Base-by-base conservation (phyloP, 2,329 filamentous ascomycete genomes). In the Escovopsis weberi region DNA sequence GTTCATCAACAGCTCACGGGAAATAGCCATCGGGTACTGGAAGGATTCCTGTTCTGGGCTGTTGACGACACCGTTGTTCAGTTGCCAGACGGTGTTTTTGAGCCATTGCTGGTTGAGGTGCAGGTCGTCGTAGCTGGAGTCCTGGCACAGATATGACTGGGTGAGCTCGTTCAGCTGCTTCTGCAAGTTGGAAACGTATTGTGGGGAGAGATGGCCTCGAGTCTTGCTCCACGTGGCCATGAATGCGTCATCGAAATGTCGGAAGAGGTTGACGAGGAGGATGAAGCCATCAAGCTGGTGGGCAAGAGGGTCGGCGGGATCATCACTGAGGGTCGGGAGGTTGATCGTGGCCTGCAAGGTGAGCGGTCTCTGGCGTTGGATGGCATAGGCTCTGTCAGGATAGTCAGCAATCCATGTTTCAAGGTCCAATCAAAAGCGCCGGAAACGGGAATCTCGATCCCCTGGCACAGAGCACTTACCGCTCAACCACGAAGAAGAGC, bases 401-500 rank as follows among this genome's bases (percentile, higher is more conserved):
- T 12, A 9, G 23, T 37, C 23, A 37, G 35, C 35, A 12, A 23
- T 23, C 15, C 18, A 6, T 3, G 7, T 37, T 11, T 12, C 8
- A 4, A 7, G 23, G 23, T 41, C 39, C 26, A 23, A 23, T 23
- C 23, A 23, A 26, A 23, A 8, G 6, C n/a, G 33, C 37, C 23
- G 41, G 39, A 30, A 33, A 10, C 11, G 34, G 2, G 19, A 38
- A 4, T 4, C 23, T 23, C 23, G 23, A 23, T 23, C 23, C 23
- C 23, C 3, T 23, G 23, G 6, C 23, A 43, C 32, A 33, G 11
- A 10, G 18, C 38, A 19, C 61, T 53, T 60, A 80, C 77, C 81
- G 74, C 62, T 87, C 82, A 8, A 77, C 77, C 1, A 82, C 69
- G 53, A 82, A 80, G 8, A 86, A 64, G 9, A 86, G 66, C 82